These are phyloP conservation scores for Tuber calosporum DNA, from an alignment of 495 filamentous ascomycete species.

Conservation along the genomic window DNA sequence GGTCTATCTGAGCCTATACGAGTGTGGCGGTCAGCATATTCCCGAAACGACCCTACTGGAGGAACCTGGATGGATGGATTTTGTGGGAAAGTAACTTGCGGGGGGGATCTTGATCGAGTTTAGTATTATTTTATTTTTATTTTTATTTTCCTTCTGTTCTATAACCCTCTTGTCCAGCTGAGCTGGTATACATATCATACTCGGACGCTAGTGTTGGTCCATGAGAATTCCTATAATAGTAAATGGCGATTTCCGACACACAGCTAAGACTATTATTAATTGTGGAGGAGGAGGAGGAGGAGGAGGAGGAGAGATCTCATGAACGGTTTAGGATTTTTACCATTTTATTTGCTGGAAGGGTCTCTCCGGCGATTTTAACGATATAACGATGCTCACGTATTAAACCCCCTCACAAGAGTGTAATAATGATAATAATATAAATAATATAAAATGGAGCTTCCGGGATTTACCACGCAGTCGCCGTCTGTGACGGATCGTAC, in stretches of 20 bases:
- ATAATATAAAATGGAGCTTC: not conserved
- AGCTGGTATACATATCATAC: not conserved
- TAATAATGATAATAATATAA: not conserved
- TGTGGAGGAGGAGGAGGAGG: too few species aligned
- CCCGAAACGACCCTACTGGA: not conserved
- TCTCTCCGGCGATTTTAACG: too few species aligned
- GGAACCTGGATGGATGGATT: not conserved
- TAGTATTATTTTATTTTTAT: not conserved
- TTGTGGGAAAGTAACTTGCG: not conserved
- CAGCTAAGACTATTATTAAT: too few species aligned
- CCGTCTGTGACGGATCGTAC: not conserved
- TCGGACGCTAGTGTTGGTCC: too few species aligned
- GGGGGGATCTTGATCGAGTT: not conserved
- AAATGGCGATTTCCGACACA: too few species aligned
- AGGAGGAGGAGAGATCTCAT: too few species aligned
- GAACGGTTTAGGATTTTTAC: too few species aligned
- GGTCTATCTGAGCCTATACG: not conserved
- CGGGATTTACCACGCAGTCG: not conserved
- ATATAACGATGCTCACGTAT: too few species aligned
- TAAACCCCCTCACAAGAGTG: too few species aligned
- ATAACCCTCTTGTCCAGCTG: not conserved
- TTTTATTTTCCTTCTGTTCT: not conserved
- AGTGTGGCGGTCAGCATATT: not conserved
- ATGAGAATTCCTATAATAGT: too few species aligned
- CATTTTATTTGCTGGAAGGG: too few species aligned